Base-by-base conservation (phyloP, 2,329 filamentous ascomycete genomes). In the Sphaceloma murrayae region DNA sequence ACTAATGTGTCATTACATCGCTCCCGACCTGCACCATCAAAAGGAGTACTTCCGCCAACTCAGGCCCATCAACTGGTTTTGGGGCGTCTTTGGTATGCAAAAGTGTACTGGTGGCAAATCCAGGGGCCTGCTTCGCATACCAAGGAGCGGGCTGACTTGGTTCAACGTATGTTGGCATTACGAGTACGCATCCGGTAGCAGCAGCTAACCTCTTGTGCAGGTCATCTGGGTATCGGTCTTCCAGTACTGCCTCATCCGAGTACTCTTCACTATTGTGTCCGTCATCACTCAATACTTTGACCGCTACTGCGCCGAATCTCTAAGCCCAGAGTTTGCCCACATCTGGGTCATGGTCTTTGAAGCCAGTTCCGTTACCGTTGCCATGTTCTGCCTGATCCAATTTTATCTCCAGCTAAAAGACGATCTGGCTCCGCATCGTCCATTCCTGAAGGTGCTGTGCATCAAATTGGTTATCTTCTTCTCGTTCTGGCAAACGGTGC, bases 401-500 rank as follows among this genome's bases (percentile, higher is more conserved):
- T 91, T 91, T 61, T 94, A 94, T 61, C 61, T 83, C 21, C 85
- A 93, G 61, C 69, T 91, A 34, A 78, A 77, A 50, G 64, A 70
- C 1, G 75, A 84, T 47, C 70, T 94, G 18, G 70, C 72, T 5
- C 73, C 80, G 44, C 76, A 93, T 57, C 71, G 67, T 13, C 82
- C 85, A 0, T 82, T 89, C 52, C 63, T 89, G 51, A 94, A 94
- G 62, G 78, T 94, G 18, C 58, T 86, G 14, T 82, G 85, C 56
- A 91, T 94, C 65, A 94, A 94, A 63, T 72, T 93, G 19, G 85
- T 93, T 57, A 86, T 94, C 56, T 94, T 94, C 68, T 73, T 94
- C 53, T 87, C 81, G 26, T 93, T 93, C 62, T 94, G 86, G 86
- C 86, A 94, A 58, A 69, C 67, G 22, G 68, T 72, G 54, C 52